Base-by-base conservation (phyloP, 306 rosid genomes). In the Hippophae gyantsensis region DNA sequence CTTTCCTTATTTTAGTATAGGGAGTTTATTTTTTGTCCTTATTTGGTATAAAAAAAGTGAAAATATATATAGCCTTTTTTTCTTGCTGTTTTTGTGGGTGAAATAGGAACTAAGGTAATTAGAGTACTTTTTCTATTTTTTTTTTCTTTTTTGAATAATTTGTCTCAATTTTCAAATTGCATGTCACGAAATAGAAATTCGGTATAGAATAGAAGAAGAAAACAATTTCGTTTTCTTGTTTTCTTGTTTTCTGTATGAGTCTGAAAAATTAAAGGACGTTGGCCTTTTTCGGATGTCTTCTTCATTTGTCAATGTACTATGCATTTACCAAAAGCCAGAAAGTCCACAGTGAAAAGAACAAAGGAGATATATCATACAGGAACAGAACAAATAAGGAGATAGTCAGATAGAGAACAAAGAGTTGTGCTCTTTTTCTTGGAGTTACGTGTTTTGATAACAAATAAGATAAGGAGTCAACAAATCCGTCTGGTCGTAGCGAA, bases 391-490 rank as follows among this genome's bases (percentile, higher is more conserved):
- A 11, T 6, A 48, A 2, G 14, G 7, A 14, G 1, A 10, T 11
- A 48, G 1, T 12, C n/a, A 6, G 7, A 13, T 2, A 13, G 7
- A 6, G 14, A 23, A 49, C 26, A 49, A 49, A 12, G 53, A 9
- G 14, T 49, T 49, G 14, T 49, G 14, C 12, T 49, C 53, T 10
- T 49, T 49, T 32, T 5, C 64, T 46, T 23, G 61, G 3, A 56
- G 54, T 60, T 69, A 55, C 69, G 72, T 69, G 66, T 40, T 63
- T 12, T 52, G 52, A 69, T 58, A 74, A 45, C 53, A 25, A 13
- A 43, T 23, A 52, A 14, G 13, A 43, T 51, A 61, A 40, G 11
- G 12, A 65, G 64, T 69, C 72, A 65, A 65, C 60, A 65, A 72
- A 69, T 64, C 3, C 78, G 75, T 65, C 75, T 50, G 43, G 56